Evolutionary conservation across 768 basidiomycete species (phyloP).

Genomic region (Mycena leptocephala): DNA sequence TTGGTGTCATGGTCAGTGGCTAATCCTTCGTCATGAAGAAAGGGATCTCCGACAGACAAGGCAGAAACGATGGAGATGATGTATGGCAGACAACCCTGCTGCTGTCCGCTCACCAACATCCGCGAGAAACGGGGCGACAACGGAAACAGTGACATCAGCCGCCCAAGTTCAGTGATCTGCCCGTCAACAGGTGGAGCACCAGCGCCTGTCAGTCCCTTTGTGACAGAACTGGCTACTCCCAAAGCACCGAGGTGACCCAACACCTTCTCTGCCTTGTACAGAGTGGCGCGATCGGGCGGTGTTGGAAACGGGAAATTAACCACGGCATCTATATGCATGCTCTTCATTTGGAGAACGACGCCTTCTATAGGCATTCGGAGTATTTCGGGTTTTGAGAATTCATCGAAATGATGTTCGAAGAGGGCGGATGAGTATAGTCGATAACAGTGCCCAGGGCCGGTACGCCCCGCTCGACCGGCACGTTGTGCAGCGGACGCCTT

Average conservation of each 20-base stretch:
- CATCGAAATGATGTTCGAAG: constrained; percentile 93
- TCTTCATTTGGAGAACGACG: constrained; percentile 98
- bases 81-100: constrained; percentile 88
- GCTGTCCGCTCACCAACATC: constrained; percentile 95
- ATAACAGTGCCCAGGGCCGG: constrained; percentile 98
- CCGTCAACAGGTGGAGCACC: constrained; percentile 58
- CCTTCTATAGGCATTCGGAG: constrained; percentile 97
- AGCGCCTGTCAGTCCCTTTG: constrained; percentile 41
- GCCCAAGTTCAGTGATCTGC: constrained; percentile 92
- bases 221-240: constrained; percentile 47
- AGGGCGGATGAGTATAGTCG: constrained; percentile 96
- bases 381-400: constrained; percentile 93
- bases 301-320: constrained; percentile 99
- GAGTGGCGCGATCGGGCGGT: constrained; percentile 84
- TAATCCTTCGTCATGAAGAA: constrained; percentile 74
- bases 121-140: constrained; percentile 95
- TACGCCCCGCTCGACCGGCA: constrained; percentile 96
- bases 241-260: constrained; percentile 91
- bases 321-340: constrained; percentile 97
- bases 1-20: constrained; percentile 48
- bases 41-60: constrained; percentile 96
- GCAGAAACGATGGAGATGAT: constrained; percentile 93
- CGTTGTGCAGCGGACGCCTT: constrained; percentile 96
- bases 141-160: constrained; percentile 94
- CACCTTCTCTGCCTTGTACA: constrained; percentile 87